A percentile compares a stretch with the other conserved stretches of the same genome.
phyloP scores from a whole-genome alignment of 768 basidiomycete species.

The Floccularia luteovirens region DNA sequence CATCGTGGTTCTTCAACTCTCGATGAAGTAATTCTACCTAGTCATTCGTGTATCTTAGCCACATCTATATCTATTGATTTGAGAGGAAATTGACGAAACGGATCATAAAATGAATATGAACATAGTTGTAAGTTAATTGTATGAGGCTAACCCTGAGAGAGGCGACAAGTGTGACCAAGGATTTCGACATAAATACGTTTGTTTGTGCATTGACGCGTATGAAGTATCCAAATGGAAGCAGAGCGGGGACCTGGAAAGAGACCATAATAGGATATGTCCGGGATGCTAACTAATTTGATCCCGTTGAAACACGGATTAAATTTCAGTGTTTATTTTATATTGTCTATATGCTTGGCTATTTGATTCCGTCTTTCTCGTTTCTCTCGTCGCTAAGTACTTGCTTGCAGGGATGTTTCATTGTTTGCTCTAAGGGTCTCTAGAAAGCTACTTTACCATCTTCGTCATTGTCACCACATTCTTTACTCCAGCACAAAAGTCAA shows the following conservation, averaged over 20 bases:
- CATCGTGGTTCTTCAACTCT: conserved; percentile 91
- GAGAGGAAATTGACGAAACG: no score
- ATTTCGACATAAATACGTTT: no score
- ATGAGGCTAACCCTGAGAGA: no score
- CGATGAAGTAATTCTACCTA: conserved; percentile 32
- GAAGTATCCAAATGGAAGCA: no score
- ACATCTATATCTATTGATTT: background rate
- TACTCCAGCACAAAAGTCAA: no score
- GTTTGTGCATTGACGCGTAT: no score
- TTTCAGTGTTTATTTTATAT: no score
- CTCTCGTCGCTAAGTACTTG: conserved; percentile 12
- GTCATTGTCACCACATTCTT: conserved; percentile 16
- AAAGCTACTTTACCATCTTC: conserved; percentile 19
- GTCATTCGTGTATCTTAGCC: background rate
- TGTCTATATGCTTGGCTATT: conserved; percentile 17
- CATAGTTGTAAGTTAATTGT: no score
- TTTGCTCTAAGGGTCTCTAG: conserved; percentile 14
- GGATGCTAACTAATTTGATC: conserved; percentile 25
- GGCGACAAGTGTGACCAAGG: no score
- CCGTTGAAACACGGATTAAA: conserved; percentile 31
- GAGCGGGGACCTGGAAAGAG: conserved; percentile 27
- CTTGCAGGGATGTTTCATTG: background rate
- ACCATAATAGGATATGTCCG: conserved; percentile 15
- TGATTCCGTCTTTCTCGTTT: conserved; percentile 20
- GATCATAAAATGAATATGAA: no score